phyloP scores from a whole-genome alignment of 148 eudicot genomes.

The Arctostaphylos glauca region DNA sequence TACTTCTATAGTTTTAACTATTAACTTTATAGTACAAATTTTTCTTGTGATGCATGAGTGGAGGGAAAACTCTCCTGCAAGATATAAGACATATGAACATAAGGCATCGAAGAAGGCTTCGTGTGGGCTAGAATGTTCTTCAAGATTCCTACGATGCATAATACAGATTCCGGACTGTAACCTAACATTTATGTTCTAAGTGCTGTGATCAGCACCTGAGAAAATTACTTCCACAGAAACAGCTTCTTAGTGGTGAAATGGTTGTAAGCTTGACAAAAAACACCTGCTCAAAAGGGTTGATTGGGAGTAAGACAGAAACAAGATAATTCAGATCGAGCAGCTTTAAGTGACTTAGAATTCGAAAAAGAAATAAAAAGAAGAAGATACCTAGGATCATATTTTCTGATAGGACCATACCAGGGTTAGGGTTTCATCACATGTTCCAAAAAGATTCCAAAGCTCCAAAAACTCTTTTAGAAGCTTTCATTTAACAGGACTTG shows the following conservation, averaged over 20 bases:
- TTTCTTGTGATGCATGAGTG: background rate
- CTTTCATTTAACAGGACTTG: background rate
- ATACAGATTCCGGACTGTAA: background rate
- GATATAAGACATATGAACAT: background rate
- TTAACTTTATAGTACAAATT: background rate
- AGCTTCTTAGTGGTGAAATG: background rate
- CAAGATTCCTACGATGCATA: background rate
- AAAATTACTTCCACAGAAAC: background rate
- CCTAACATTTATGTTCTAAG: background rate
- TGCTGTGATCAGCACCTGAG: background rate
- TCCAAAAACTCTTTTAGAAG: background rate
- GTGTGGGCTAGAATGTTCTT: background rate
- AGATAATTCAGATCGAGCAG: background rate
- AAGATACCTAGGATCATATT: background rate
- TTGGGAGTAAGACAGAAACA: background rate
- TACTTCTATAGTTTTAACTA: background rate
- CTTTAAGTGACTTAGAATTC: background rate
- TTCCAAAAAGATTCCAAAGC: background rate
- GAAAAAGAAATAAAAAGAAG: background rate
- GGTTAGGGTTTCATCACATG: background rate
- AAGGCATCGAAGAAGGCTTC: background rate
- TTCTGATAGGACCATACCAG: background rate
- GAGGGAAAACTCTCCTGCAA: background rate
- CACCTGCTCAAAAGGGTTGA: background rate
- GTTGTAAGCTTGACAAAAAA: background rate